Base-by-base conservation (phyloP, 257 asterid species). In the Leonotis leonurus region DNA sequence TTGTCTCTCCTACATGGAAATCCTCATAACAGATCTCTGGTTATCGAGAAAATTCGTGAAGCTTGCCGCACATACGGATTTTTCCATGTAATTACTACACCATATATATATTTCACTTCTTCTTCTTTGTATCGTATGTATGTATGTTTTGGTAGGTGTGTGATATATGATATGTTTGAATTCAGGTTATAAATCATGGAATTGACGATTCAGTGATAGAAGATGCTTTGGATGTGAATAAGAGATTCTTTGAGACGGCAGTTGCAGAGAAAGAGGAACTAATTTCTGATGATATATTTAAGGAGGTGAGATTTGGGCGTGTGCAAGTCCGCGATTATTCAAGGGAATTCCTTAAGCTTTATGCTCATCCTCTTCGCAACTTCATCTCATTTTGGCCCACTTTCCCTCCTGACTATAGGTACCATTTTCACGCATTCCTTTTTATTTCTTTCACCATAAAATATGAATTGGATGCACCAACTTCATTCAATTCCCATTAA, bases 341-440 rank as follows among this genome's bases (percentile, higher is more conserved):
- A 0, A 73, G 79, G 64, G 77, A 73, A 17, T 70, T 77, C 25
- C 79, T 77, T 3, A 73, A 77, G 58, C 57, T 73, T 1, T 69
- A 60, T 70, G 74, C 77, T 0, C 6, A 77, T 62, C 82, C 82
- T 3, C 56, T 77, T 24, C 14, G 70, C 61, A 48, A 52, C 1
- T 73, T 46, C 20, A 14, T 65, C 45, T 27, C 65, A 0, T 40
- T 30, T n/a, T 73, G 79, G 79, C 82, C 82, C 24, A 59, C n/a
- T 29, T 41, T 17, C 49, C 79, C 82, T 20, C 48, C 5, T 5
- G 56, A 73, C 29, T 77, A 77, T 53, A 70, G 77, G 77, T 77
- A 67, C 0, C 18, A 1, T 37, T 10, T 43, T 0, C 2, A n/a
- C n/a, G 1, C 2, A 22, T 6, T 58, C n/a, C n/a, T n/a, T n/a